Evolutionary conservation across 2,329 filamentous ascomycete species (phyloP), one percentile per base, ranked within the genome.

Genomic region (Neopestalotiopsis sp.): DNA sequence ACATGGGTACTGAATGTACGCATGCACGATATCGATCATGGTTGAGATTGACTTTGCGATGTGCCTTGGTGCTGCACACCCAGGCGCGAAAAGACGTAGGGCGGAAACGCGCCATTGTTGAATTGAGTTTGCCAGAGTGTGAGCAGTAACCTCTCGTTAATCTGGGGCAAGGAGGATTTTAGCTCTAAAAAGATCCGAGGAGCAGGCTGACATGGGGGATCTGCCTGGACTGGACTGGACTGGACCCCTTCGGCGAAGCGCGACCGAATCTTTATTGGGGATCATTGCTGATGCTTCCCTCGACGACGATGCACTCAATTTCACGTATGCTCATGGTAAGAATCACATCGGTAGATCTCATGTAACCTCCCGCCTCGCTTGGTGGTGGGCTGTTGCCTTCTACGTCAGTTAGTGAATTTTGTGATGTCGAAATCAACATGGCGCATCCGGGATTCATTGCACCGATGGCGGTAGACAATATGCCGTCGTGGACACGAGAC

Each of bases 171-270:
- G 20, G 45, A 53, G n/a, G 45, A 53, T 53, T 38, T 53, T 53
- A 53, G 45, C 45, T 53, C 45, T 53, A 53, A 53, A 53, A 53
- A 53, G 45, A 53, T 53, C 45, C 45, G 45, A 53, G 45, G 45
- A 53, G 45, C 45, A 24, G 45, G 45, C 45, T 53, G 45, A 53
- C 45, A 53, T 53, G 45, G 45, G 45, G 45, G 45, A 53, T 53
- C 45, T 53, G 45, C 17, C 20, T 53, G 45, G 17, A 20, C 45
- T 17, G 10, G 6, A 9, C n/a, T 20, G 6, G 17, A n/a, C n/a
- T 53, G 45, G 34, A 38, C 34, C 45, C 45, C 45, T n/a, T 24
- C 20, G 45, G 45, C 45, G 45, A 53, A 24, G 45, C 17, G 45
- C 34, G 34, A 38, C 34, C 34, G 34, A 38, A 38, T 38, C 34